Evolutionary conservation across 2,329 filamentous ascomycete species (phyloP).

Genomic region (Rasamsonia emersonii): DNA sequence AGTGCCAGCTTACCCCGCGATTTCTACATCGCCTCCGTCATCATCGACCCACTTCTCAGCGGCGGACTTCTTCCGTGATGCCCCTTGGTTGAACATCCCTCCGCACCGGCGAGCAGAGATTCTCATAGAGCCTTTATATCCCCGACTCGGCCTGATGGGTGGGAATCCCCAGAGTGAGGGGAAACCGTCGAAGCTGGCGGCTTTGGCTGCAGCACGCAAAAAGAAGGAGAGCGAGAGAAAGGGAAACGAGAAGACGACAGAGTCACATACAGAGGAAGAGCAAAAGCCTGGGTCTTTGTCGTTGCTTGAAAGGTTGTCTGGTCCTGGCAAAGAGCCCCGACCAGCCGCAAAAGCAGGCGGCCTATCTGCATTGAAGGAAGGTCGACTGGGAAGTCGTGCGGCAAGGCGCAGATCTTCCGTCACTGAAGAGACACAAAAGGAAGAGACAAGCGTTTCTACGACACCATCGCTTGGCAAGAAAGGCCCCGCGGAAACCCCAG

Average conservation of each 20-base stretch:
- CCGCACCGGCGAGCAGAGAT: constrained; percentile 53
- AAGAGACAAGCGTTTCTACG: background rate
- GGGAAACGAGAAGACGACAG: constrained; percentile 9
- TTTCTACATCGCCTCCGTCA: constrained; percentile 14
- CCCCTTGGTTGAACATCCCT: constrained; percentile 75
- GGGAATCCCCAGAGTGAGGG: constrained; percentile 56
- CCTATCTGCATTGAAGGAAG: constrained; percentile 14
- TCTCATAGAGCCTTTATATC: constrained; percentile 52
- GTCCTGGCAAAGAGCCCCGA: constrained; percentile 20
- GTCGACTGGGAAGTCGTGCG: constrained; percentile 9
- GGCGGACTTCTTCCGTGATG: constrained; percentile 66
- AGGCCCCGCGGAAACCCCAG: constrained; percentile 4
- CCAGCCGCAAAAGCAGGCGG: constrained; percentile 16
- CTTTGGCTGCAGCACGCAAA: constrained; percentile 75
- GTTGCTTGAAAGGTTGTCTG: constrained; percentile 30
- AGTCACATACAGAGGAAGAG: too few relatives aligned
- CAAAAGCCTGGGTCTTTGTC: constrained; percentile 21
- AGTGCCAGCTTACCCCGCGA: constrained; percentile 24
- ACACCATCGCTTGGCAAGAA: constrained; percentile 5
- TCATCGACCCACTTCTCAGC: constrained; percentile 33
- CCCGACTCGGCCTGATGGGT: constrained; percentile 64
- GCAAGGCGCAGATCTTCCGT: constrained; percentile 12
- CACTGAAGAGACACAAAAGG: background rate
- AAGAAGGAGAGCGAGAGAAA: constrained; percentile 65
- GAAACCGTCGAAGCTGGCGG: constrained; percentile 84